These are phyloP conservation scores for Mortierella sp. DNA, from an alignment of 371 early-diverging fungal genomes.

Conservation along the genomic window DNA sequence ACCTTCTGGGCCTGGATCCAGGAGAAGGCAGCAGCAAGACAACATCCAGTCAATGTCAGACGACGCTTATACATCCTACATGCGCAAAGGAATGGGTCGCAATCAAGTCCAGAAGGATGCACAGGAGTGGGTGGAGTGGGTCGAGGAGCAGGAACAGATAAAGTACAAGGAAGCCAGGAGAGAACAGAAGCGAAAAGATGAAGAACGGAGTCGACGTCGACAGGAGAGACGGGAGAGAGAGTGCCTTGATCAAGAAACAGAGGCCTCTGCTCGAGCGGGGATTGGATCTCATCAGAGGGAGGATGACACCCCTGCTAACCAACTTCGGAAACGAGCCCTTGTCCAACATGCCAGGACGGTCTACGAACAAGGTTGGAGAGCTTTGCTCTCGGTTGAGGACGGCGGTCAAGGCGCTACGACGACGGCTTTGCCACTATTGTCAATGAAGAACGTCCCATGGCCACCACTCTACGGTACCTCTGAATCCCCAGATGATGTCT, in stretches of 20 bases:
- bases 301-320: slow-evolving; percentile 18
- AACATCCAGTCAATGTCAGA: slow-evolving; percentile 24
- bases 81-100: slow-evolving; percentile 54
- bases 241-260: slow-evolving; percentile 11
- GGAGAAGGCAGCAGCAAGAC: slow-evolving; percentile 1
- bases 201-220: slow-evolving; percentile 17
- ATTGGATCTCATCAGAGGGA: background rate
- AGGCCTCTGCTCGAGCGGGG: background rate
- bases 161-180: slow-evolving; percentile 16
- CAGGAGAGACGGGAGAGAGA: slow-evolving; percentile 25
- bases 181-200: slow-evolving; percentile 26
- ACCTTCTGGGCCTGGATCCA: background rate
- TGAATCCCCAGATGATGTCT: background rate
- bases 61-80: slow-evolving; percentile 31
- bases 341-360: slow-evolving; percentile 17
- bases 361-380: slow-evolving; percentile 32
- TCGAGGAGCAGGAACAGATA: slow-evolving; percentile 24
- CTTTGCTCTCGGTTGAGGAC: slow-evolving; percentile 3
- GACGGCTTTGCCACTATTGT: slow-evolving; percentile 1
- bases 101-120: slow-evolving; percentile 84
- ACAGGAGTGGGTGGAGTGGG: slow-evolving; percentile 70
- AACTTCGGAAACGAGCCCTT: slow-evolving; percentile 16
- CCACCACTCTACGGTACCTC: slow-evolving; percentile 19
- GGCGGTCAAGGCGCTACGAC: background rate
- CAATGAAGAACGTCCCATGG: slow-evolving; percentile 37